These are phyloP conservation scores for Stachybotrys elegans DNA, from an alignment of 2,329 filamentous ascomycete genomes.

Conservation along the genomic window DNA sequence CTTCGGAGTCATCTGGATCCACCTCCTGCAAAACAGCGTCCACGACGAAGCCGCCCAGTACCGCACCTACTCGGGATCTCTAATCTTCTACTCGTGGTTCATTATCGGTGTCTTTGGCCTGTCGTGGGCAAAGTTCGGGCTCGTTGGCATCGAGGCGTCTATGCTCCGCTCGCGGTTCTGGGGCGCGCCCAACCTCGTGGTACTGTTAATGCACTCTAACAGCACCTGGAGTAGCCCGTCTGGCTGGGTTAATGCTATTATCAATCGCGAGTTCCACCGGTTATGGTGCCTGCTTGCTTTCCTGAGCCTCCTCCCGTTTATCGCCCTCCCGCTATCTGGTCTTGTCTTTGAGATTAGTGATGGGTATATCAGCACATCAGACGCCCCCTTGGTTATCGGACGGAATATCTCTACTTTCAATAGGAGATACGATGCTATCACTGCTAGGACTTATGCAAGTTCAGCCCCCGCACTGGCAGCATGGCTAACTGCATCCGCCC, in stretches of 20 bases:
- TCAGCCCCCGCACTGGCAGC: not conserved
- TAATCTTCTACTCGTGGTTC: constrained; percentile 1
- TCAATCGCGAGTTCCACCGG: not conserved
- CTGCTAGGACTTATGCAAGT: not conserved
- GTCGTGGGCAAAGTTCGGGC: not conserved
- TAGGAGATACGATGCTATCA: not conserved
- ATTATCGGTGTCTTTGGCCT: not conserved
- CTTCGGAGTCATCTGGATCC: not conserved
- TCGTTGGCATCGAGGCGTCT: not conserved
- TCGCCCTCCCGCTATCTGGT: not conserved
- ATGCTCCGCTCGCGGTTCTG: not conserved
- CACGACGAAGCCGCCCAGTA: not conserved
- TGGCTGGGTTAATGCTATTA: not conserved
- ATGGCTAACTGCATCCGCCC: not conserved
- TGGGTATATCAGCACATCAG: not conserved
- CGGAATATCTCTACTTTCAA: not conserved
- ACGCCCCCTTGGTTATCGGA: not conserved
- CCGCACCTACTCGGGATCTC: not conserved
- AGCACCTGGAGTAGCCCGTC: not conserved
- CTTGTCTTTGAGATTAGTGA: constrained; percentile 1
- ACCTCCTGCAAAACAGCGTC: not conserved
- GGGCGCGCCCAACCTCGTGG: not conserved
- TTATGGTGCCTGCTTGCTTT: not conserved
- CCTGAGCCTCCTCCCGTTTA: not conserved
- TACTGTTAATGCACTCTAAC: not conserved